Conservation (phyloP, 1,139 yeast genomes). For the Ashbya aceris region DNA sequence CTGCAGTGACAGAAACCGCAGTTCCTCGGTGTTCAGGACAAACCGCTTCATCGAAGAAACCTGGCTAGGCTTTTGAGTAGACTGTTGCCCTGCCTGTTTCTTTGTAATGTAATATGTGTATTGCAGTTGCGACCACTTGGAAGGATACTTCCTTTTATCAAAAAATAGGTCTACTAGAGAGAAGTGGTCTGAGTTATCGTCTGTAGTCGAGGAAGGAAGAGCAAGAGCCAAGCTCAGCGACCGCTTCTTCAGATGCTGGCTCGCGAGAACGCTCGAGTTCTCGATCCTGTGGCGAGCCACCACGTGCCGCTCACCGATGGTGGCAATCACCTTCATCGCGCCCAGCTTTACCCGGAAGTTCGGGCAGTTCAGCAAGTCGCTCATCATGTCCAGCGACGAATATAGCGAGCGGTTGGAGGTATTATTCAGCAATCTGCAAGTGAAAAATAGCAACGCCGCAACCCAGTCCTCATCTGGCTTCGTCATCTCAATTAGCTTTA, state of each 20-base stretch:
- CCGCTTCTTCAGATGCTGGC: conserved; percentile 31
- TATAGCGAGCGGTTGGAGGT: conserved; percentile 63
- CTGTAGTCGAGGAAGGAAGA: conserved; percentile 41
- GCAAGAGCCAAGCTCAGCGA: conserved; percentile 45
- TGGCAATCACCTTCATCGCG: conserved; percentile 55
- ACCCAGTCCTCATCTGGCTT: conserved; percentile 40
- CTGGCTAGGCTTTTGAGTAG: conserved; percentile 4
- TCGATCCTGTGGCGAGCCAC: conserved; percentile 37
- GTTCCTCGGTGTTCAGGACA: conserved; percentile 38
- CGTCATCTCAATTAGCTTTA: conserved; percentile 39
- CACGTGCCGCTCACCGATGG: conserved; percentile 49
- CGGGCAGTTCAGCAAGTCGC: conserved; percentile 49
- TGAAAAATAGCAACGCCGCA: conserved; percentile 49
- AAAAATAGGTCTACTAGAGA: conserved; percentile 47
- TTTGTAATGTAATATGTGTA: conserved; percentile 36
- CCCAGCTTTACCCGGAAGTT: conserved; percentile 51
- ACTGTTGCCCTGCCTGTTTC: conserved; percentile 6
- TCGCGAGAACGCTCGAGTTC: conserved; percentile 36
- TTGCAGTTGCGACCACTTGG: conserved; percentile 49
- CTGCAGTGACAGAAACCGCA: conserved; percentile 44
- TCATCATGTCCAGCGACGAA: conserved; percentile 55
- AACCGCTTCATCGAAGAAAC: conserved; percentile 30
- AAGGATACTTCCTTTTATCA: conserved; percentile 41
- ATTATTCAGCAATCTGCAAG: conserved; percentile 56
- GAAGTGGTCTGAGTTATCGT: conserved; percentile 38